Percentiles rank a stretch among this genome's conserved stretches.
Evolutionary conservation across 2,329 filamentous ascomycete species (phyloP).

Genomic region (Aspergillus carbonarius): DNA sequence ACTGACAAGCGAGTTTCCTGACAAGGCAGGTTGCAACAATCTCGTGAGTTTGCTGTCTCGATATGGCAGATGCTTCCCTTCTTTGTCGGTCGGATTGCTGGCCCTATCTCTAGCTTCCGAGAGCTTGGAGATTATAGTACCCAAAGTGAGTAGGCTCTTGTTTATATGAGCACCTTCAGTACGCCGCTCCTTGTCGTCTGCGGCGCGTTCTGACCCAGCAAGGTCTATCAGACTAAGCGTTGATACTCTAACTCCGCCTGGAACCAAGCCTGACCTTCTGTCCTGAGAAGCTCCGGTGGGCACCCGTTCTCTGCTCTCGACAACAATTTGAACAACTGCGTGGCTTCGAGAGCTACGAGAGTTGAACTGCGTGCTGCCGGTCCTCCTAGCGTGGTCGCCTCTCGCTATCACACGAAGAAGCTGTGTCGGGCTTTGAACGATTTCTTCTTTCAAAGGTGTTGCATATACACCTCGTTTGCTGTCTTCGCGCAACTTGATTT

Average conservation of each 20-base stretch:
- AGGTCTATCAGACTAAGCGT: slow-evolving; percentile 94
- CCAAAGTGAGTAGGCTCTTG: slow-evolving; percentile 91
- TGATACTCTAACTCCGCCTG: slow-evolving; percentile 91
- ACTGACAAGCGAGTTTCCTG: slow-evolving; percentile 90
- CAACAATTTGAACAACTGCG: slow-evolving; percentile 96
- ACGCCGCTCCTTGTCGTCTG: slow-evolving; percentile 89
- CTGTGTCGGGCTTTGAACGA: slow-evolving; percentile 96
- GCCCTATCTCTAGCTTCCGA: slow-evolving; percentile 85
- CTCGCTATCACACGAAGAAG: slow-evolving; percentile 90
- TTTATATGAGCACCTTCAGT: slow-evolving; percentile 98
- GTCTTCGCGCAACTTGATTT: slow-evolving; percentile 96
- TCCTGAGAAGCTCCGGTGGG: slow-evolving; percentile 56
- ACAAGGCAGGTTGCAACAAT: slow-evolving; percentile 85
- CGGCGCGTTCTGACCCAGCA: slow-evolving; percentile 92
- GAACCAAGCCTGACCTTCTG: slow-evolving; percentile 68
- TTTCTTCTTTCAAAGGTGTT: slow-evolving; percentile 93
- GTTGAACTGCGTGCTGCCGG: slow-evolving; percentile 96
- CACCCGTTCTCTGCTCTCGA: slow-evolving; percentile 88
- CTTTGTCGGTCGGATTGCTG: slow-evolving; percentile 70
- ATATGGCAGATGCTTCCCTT: slow-evolving; percentile 91
- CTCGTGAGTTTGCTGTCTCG: slow-evolving; percentile 96
- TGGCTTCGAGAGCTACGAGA: slow-evolving; percentile 95
- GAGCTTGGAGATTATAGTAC: slow-evolving; percentile 91
- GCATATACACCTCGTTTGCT: slow-evolving; percentile 96
- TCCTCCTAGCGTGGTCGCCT: slow-evolving; percentile 85